These are phyloP conservation scores for Candida albicans DNA, from an alignment of 1,139 yeast genomes.

Conservation along the genomic window DNA sequence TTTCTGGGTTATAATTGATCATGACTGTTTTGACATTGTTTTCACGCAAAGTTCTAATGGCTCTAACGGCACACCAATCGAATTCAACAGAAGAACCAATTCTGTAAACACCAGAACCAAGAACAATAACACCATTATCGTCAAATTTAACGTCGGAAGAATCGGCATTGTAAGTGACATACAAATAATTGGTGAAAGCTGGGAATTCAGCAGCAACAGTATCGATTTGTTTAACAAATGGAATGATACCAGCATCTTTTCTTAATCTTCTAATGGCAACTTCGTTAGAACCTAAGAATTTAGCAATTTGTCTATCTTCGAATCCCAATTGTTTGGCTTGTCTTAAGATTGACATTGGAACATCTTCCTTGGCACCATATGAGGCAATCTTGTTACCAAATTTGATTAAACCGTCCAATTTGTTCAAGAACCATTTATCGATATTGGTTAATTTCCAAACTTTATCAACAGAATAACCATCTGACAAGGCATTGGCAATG, in stretches of 20 bases:
- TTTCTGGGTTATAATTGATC: constrained; percentile 98
- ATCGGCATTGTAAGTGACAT: constrained; percentile 93
- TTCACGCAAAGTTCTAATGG: constrained; percentile 91
- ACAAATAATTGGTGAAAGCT: constrained; percentile 91
- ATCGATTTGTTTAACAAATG: constrained; percentile 95
- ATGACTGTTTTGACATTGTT: constrained; percentile 87
- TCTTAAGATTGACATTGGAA: constrained; percentile 40
- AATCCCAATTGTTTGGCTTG: constrained; percentile 93
- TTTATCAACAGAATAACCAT: constrained; percentile 83
- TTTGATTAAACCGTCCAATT: constrained; percentile 69
- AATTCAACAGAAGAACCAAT: constrained; percentile 98
- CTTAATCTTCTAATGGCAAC: constrained; percentile 84
- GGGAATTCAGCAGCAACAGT: constrained; percentile 99
- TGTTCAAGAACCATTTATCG: constrained; percentile 94
- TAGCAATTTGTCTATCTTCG: constrained; percentile 93
- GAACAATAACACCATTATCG: constrained; percentile 89
- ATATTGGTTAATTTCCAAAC: constrained; percentile 90
- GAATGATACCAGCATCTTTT: constrained; percentile 75
- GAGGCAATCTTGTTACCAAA: constrained; percentile 65
- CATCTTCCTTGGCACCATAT: constrained; percentile 57
- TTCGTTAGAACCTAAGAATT: constrained; percentile 86
- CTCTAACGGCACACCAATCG: constrained; percentile 99
- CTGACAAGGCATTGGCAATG: constrained; percentile 90
- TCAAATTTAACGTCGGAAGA: constrained; percentile 80
- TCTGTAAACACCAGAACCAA: constrained; percentile 98